Evolutionary conservation across 805 yeast genomes (phyloP).

Genomic region (Lachancea thermotolerans): DNA sequence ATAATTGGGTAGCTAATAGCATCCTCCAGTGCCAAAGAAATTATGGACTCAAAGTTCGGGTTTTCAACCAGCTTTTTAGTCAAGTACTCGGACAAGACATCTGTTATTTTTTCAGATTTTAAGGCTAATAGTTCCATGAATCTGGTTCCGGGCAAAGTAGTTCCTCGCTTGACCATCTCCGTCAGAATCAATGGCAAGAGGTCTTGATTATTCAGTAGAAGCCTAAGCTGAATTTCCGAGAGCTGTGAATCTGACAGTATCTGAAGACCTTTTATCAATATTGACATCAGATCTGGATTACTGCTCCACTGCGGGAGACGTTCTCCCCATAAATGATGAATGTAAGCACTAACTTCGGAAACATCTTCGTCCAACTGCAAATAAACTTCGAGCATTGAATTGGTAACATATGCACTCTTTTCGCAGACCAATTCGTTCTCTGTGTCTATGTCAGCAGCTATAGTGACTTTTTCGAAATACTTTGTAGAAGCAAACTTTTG

Average conservation of each 20-base stretch:
- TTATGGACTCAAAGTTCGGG: too few species aligned
- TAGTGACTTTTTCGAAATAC: constrained; percentile 29
- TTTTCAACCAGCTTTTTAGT: too few species aligned
- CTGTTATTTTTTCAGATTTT: too few species aligned
- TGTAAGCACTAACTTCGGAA: constrained; percentile 6
- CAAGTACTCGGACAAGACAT: too few species aligned
- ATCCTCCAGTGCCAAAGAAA: neutral
- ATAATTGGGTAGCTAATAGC: constrained; percentile 7
- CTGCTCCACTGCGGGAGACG: constrained; percentile 1
- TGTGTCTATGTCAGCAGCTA: neutral
- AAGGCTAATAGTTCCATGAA: too few species aligned
- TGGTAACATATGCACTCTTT: constrained; percentile 27
- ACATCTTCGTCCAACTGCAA: constrained; percentile 22
- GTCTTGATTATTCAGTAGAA: neutral
- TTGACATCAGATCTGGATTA: neutral
- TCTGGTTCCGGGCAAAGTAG: too few species aligned
- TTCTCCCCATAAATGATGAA: constrained; percentile 6
- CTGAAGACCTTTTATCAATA: neutral
- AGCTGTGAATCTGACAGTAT: constrained; percentile 2
- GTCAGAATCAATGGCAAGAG: neutral
- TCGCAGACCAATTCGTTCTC: constrained; percentile 11
- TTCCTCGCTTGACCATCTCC: neutral
- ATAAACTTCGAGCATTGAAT: constrained; percentile 34
- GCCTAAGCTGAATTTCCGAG: neutral
- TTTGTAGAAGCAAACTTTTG: constrained; percentile 14